Evolutionary conservation across 495 filamentous ascomycete genomes (phyloP).

Genomic region (Annulohypoxylon stygium): DNA sequence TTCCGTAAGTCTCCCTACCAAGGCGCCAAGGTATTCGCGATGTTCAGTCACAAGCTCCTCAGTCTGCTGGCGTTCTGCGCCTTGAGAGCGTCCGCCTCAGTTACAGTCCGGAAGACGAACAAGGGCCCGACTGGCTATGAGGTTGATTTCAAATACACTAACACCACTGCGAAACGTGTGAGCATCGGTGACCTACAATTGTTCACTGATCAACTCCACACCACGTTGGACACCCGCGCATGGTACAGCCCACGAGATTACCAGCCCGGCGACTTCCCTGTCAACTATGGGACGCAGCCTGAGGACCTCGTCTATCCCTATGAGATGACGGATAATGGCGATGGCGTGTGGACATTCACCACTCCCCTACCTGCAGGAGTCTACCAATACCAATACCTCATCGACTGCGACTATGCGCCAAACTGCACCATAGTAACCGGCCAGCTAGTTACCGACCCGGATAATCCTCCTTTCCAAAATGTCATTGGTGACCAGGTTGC

Average conservation of each 20-base stretch:
- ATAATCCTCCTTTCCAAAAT: conserved; percentile 50
- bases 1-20: not conserved
- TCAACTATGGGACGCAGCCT: conserved; percentile 39
- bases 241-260: conserved; percentile 51
- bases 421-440: conserved; percentile 53
- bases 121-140: conserved; percentile 51
- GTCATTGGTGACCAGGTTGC: conserved; percentile 50
- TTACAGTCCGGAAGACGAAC: conserved; percentile 51
- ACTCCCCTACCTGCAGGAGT: conserved; percentile 50
- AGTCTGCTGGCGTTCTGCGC: conserved; percentile 27
- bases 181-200: conserved; percentile 50
- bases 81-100: conserved; percentile 44
- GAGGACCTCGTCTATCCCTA: conserved; percentile 49
- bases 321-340: conserved; percentile 47
- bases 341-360: conserved; percentile 51
- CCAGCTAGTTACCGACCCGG: conserved; percentile 52
- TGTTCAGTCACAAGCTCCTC: conserved; percentile 19
- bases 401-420: conserved; percentile 51
- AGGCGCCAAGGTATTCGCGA: conserved; percentile 11
- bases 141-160: conserved; percentile 52
- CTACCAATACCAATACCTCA: conserved; percentile 51
- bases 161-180: conserved; percentile 49
- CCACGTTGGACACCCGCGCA: conserved; percentile 41
- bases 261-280: conserved; percentile 51
- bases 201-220: conserved; percentile 53